phyloP scores from a whole-genome alignment of 495 filamentous ascomycete genomes.

The Bombardia bombarda region DNA sequence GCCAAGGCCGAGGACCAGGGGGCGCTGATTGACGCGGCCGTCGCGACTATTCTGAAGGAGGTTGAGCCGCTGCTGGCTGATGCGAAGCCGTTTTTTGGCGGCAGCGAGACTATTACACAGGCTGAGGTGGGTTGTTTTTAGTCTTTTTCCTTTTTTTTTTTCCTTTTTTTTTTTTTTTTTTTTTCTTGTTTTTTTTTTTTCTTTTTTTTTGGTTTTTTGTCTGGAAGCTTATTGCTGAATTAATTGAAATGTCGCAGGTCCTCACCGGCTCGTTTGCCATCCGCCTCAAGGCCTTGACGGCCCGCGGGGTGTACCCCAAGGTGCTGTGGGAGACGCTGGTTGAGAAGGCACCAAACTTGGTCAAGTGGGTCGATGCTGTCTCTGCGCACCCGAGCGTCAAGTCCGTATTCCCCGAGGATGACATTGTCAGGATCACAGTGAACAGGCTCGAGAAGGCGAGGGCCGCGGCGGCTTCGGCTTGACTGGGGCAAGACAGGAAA shows the following conservation, averaged over 20 bases:
- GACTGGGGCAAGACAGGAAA: too few species aligned
- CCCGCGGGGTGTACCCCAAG: constrained; percentile 44
- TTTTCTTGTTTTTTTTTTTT: too few species aligned
- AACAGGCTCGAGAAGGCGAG: constrained; percentile 24
- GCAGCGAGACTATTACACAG: constrained; percentile 62
- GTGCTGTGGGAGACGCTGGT: constrained; percentile 40
- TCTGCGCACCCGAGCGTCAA: constrained; percentile 57
- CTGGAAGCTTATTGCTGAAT: neutral
- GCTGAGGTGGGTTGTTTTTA: too few species aligned
- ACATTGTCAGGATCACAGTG: constrained; percentile 23
- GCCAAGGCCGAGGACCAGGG: constrained; percentile 33
- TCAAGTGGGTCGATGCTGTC: constrained; percentile 59
- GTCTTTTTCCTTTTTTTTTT: too few species aligned
- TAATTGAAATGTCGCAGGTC: constrained; percentile 30
- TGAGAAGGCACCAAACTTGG: constrained; percentile 53
- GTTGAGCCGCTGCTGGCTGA: constrained; percentile 63
- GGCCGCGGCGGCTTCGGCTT: constrained; percentile 9
- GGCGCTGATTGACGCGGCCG: constrained; percentile 29
- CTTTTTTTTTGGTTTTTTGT: too few species aligned
- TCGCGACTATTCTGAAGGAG: constrained; percentile 58
- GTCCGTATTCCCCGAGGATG: constrained; percentile 51
- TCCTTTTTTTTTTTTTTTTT: too few species aligned
- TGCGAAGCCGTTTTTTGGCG: constrained; percentile 74
- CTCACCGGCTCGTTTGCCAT: constrained; percentile 62
- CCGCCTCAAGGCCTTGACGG: constrained; percentile 43